Evolutionary conservation across 163 green algal genomes (phyloP).

Genomic region (Picocystis sp.): DNA sequence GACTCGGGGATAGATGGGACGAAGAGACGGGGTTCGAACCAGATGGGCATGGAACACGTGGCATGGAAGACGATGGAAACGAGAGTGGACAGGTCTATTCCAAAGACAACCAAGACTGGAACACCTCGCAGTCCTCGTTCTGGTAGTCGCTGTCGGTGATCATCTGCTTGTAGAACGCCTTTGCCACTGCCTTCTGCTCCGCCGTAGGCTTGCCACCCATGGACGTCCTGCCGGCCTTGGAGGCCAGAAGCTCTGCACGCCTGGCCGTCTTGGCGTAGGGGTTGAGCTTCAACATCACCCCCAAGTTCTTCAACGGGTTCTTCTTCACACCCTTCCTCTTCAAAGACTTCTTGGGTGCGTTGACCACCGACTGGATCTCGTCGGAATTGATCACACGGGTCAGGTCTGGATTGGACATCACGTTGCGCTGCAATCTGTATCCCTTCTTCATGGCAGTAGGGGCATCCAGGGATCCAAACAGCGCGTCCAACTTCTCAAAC

Average conservation of each 20-base stretch:
- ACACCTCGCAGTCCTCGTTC: slow-evolving; percentile 84
- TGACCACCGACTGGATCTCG: slow-evolving; percentile 83
- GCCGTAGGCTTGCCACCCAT: slow-evolving; percentile 1
- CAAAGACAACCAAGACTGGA: slow-evolving; percentile 44
- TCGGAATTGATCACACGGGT: slow-evolving; percentile 91
- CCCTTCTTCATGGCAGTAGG: slow-evolving; percentile 46
- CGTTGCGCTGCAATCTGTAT: slow-evolving; percentile 71
- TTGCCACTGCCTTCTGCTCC: slow-evolving; percentile 9
- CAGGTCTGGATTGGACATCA: slow-evolving; percentile 88
- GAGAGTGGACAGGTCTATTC: too few relatives aligned
- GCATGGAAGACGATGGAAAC: too few relatives aligned
- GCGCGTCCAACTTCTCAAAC: slow-evolving; percentile 76
- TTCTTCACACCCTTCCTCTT: slow-evolving; percentile 76
- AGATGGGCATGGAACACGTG: too few relatives aligned
- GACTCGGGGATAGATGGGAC: too few relatives aligned
- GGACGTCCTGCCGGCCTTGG: background rate
- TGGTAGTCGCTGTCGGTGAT: slow-evolving; percentile 71
- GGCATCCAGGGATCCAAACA: slow-evolving; percentile 50
- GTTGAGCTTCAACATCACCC: slow-evolving; percentile 93
- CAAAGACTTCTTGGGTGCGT: slow-evolving; percentile 40
- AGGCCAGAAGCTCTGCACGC: slow-evolving; percentile 26
- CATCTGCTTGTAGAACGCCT: slow-evolving; percentile 46
- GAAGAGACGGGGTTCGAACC: too few relatives aligned
- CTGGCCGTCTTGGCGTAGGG: slow-evolving; percentile 50
- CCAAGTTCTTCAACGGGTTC: slow-evolving; percentile 96